Base-by-base conservation (phyloP, 345 rosid genomes). In the Citrus hindsii region DNA sequence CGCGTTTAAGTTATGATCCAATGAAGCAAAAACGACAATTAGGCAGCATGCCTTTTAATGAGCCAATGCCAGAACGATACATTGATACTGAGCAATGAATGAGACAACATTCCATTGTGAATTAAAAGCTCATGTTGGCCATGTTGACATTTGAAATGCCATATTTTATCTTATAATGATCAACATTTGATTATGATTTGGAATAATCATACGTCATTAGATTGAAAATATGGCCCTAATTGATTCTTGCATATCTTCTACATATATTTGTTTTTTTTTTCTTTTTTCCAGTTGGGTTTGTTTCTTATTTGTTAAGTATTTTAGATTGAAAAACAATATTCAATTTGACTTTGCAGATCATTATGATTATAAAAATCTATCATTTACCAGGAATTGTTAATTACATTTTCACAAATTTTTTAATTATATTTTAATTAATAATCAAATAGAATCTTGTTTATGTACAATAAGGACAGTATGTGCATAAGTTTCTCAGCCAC, bases 41-140 rank as follows among this genome's bases (percentile, higher is more conserved):
- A 19, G 73, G n/a, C 27, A 5, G 13, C 13, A 71, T 53, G 37
- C 72, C 61, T 78, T 79, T 60, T 30, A 9, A 38, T 9, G 59
- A 66, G 76, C 86, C 80, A 81, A 81, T 78, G 61, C 37, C 76
- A 32, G 21, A 18, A 10, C 75, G 77, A 78, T 73, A 75, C 79
- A 59, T 73, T 22, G 16, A 35, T 35, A 24, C 28, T 21, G 22
- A 71, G 65, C 22, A 46, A 48, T 24, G 22, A 67, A 40, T 56
- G 73, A 38, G 71, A 46, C 72, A 71, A 53, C 28, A 60, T 76
- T 81, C 71, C 18, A 65, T 22, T 13, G 40, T 46, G 65, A 73
- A 33, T 12, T 72, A 67, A 68, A 69, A 61, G 75, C 33, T 22
- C 73, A 35, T 65, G 56, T 33, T 73, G 27, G 55, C 80, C 75